Evolutionary conservation across 352 stramenopile species (phyloP).

Genomic region (Pythium monospermum): DNA sequence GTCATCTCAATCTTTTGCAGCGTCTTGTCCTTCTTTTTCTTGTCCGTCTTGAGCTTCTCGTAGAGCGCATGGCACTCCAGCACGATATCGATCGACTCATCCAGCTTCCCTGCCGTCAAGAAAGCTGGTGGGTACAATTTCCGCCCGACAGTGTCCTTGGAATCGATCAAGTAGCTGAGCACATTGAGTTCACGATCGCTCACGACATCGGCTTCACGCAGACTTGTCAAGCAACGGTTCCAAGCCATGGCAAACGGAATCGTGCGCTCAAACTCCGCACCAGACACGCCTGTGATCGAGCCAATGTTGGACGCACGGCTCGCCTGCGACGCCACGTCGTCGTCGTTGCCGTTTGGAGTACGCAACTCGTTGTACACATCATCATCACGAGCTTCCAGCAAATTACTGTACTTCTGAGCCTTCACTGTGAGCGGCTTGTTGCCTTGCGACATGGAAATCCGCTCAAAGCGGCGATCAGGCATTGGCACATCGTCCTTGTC

Average conservation of each 20-base stretch:
- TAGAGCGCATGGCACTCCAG: conserved; percentile 73
- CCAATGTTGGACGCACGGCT: conserved; percentile 55
- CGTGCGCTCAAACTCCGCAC: conserved; percentile 77
- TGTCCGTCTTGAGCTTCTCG: conserved; percentile 79
- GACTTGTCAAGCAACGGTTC: conserved; percentile 71
- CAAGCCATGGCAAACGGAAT: conserved; percentile 86
- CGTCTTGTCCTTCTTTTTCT: conserved; percentile 87
- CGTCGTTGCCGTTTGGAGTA: conserved; percentile 62
- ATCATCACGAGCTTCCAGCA: conserved; percentile 43
- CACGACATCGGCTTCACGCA: conserved; percentile 81
- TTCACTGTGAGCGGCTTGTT: conserved; percentile 80
- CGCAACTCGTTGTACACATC: conserved; percentile 65
- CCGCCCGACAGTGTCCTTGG: conserved; percentile 60
- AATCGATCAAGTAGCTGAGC: conserved; percentile 84
- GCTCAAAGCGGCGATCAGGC: conserved; percentile 74
- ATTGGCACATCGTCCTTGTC: conserved; percentile 58
- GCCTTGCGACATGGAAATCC: conserved; percentile 77
- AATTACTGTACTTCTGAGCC: conserved; percentile 75
- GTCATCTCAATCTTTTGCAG: conserved; percentile 84
- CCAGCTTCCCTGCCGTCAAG: conserved; percentile 79
- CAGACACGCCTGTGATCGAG: conserved; percentile 72
- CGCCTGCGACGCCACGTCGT: conserved; percentile 26
- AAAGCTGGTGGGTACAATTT: conserved; percentile 86
- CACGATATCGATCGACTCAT: conserved; percentile 85
- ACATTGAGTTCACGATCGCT: conserved; percentile 83